Evolutionary conservation across 2,329 filamentous ascomycete genomes (phyloP).

Genomic region (Sporothrix phasma): DNA sequence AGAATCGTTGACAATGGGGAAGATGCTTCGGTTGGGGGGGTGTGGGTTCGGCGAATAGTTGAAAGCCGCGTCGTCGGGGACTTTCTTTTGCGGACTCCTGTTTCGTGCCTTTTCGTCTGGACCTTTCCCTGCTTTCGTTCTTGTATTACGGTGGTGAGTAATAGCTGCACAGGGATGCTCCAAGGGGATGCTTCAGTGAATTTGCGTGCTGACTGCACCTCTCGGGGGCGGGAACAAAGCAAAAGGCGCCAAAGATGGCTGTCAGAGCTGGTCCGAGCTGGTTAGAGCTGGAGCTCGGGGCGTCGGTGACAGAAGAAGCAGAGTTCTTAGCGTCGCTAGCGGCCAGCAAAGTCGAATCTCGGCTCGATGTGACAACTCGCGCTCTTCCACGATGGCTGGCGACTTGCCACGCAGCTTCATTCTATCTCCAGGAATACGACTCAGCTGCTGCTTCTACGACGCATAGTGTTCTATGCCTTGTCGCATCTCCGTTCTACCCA

Average conservation of each 20-base stretch:
- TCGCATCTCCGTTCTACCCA: too few species aligned
- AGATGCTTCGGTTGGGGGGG: neutral
- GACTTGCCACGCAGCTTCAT: too few species aligned
- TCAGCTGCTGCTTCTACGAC: too few species aligned
- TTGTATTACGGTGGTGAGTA: neutral
- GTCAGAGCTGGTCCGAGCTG: slow-evolving; percentile 10
- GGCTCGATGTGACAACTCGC: too few species aligned
- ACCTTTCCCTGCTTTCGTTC: neutral
- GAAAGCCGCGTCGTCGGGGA: slow-evolving; percentile 12
- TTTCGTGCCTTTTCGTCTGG: neutral
- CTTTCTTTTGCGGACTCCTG: slow-evolving; percentile 2
- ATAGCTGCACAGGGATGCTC: neutral
- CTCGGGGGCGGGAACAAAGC: neutral
- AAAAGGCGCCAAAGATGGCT: neutral
- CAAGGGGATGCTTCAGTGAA: neutral
- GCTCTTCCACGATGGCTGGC: too few species aligned
- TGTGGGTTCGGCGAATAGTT: slow-evolving; percentile 9
- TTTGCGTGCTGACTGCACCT: slow-evolving; percentile 7
- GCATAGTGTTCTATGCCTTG: too few species aligned
- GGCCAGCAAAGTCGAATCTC: too few species aligned
- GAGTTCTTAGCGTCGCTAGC: neutral
- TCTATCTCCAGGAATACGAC: too few species aligned
- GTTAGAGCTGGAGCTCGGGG: too few species aligned
- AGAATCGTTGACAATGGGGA: slow-evolving; percentile 6
- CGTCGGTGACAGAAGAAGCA: neutral